Evolutionary conservation across 768 basidiomycete genomes (phyloP).

Genomic region (Exsudoporus frostii): DNA sequence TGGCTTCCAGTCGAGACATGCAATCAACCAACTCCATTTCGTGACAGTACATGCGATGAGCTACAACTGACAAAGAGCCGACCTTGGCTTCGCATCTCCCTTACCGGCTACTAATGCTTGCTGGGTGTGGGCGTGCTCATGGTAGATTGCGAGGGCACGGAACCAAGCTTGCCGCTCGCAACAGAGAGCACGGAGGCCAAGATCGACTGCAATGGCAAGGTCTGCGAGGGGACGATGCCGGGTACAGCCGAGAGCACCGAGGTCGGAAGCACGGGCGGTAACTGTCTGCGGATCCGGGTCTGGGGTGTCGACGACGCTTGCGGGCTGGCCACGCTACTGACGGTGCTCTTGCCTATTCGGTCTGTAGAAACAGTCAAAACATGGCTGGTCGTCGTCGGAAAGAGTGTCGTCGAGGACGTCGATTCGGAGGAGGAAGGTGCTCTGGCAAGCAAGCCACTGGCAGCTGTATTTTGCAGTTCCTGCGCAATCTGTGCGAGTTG

Average conservation of each 20-base stretch:
- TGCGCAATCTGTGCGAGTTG: neutral
- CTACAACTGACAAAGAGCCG: conserved; percentile 10
- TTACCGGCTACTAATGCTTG: neutral
- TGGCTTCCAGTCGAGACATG: conserved; percentile 10
- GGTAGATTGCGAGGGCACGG: neutral
- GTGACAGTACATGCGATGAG: conserved; percentile 12
- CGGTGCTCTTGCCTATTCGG: neutral
- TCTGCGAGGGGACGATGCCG: neutral
- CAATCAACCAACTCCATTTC: conserved; percentile 29
- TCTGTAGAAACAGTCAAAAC: neutral
- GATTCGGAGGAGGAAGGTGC: neutral
- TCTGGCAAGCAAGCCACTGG: neutral
- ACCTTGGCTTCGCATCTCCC: neutral
- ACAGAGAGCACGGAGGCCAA: neutral
- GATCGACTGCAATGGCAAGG: neutral
- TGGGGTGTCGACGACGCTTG: neutral
- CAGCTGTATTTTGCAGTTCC: neutral
- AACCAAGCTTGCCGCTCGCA: neutral
- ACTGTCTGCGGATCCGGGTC: conserved; percentile 15
- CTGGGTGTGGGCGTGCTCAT: neutral
- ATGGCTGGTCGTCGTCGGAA: neutral
- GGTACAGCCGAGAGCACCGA: neutral
- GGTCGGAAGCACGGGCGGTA: neutral
- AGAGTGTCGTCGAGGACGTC: neutral
- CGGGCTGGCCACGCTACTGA: neutral